Evolutionary conservation across 2,329 filamentous ascomycete species (phyloP), one percentile per base, ranked within the genome.

Genomic region (Colletotrichum sublineola): DNA sequence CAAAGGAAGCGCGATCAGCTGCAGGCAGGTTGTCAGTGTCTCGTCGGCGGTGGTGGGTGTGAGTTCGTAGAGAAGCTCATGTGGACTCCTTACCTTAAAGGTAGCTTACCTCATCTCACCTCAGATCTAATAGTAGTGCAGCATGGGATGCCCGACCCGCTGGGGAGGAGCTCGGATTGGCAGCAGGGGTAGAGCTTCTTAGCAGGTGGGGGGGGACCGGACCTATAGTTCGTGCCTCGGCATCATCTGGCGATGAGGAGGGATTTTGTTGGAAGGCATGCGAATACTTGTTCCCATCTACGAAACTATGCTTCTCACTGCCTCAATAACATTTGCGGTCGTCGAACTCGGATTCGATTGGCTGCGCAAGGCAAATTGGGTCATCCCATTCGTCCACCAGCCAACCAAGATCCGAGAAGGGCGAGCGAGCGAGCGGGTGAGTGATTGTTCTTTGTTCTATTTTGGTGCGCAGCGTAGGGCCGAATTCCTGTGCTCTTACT

Each of bases 201-300:
- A 62, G 55, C 38, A 68, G 60, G n/a, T 64, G 31, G 40, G 40
- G 40, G 38, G 14, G 14, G 14, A 6, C 15, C 18, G 6, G 18
- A 33, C 66, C 66, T 60, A 50, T 65, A 57, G 36, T 64, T 64
- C 40, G 44, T 69, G 62, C 62, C 62, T 69, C 62, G 62, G 67
- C 67, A 69, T 52, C n/a, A 20, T 44, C 38, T 40, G 20, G 44
- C 52, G 18, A n/a, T 20, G 20, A 9, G 20, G 36, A 18, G 18
- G 53, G 11, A 57, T 20, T 57, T 15, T 20, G 53, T 14, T 20
- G 11, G 11, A 40, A 40, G 53, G 38, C 18, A 57, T 38, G 33
- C 53, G 15, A 44, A 44, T 44, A 57, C 24, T 24, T 24, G 24
- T 55, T n/a, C 24, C 31, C 20, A 20, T 18, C 42, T 44, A 44